Percentiles rank a stretch among this genome's conserved stretches.
Evolutionary conservation across 108 stramenopile genomes (phyloP).

Genomic region (Schizochytrium sp.): DNA sequence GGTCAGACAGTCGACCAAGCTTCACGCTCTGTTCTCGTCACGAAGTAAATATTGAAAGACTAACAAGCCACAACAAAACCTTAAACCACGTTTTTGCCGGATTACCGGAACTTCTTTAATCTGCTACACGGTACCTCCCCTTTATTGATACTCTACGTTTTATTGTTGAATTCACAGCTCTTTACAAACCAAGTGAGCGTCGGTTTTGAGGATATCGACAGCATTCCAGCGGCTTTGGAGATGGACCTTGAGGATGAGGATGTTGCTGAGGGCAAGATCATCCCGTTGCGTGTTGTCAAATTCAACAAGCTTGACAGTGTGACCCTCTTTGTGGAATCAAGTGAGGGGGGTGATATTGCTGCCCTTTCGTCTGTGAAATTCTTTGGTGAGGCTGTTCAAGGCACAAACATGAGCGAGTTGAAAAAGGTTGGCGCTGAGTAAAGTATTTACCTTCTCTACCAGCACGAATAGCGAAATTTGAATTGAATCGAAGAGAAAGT

Average conservation of each 20-base stretch:
- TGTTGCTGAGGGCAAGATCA: slow-evolving; percentile 46
- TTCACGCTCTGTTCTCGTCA: not conserved
- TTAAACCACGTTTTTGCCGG: too few relatives aligned
- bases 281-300: slow-evolving; percentile 40
- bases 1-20: not conserved
- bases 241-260: slow-evolving; percentile 21
- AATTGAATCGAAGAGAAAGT: not conserved
- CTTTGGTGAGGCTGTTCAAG: slow-evolving; percentile 55
- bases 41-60: not conserved
- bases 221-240: slow-evolving; percentile 5
- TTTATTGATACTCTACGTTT: too few relatives aligned
- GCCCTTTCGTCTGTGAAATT: slow-evolving; percentile 26
- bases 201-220: slow-evolving; percentile 32
- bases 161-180: not conserved
- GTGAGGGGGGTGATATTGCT: slow-evolving; percentile 26
- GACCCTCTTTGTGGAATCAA: slow-evolving; percentile 30
- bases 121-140: too few relatives aligned
- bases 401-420: slow-evolving; percentile 53
- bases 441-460: too few relatives aligned
- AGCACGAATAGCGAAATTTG: not conserved
- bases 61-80: not conserved
- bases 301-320: slow-evolving; percentile 47
- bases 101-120: too few relatives aligned
- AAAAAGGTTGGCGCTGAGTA: slow-evolving; percentile 1
- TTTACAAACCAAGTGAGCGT: slow-evolving; percentile 51